phyloP scores from a whole-genome alignment of 1,139 yeast genomes.

The Candida gigantensis region DNA sequence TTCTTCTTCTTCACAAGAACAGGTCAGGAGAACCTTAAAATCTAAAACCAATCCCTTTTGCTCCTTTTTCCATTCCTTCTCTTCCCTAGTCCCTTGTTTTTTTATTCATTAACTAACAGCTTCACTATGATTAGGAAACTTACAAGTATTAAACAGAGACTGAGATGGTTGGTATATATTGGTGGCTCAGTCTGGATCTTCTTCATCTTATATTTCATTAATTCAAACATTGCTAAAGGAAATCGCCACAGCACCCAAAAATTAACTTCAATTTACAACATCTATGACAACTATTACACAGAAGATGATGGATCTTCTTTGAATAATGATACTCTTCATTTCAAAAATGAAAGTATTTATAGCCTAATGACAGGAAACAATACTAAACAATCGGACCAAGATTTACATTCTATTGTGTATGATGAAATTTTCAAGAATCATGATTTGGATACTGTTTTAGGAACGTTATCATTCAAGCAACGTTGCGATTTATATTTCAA shows the following conservation, averaged over 20 bases:
- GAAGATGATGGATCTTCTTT: too few relatives aligned
- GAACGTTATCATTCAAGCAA: conserved; percentile 21
- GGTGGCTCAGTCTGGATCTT: conserved; percentile 2
- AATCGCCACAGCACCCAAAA: too few relatives aligned
- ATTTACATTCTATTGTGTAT: conserved; percentile 22
- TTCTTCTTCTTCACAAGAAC: too few relatives aligned
- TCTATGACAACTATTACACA: background rate
- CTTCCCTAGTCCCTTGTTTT: too few relatives aligned
- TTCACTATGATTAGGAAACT: conserved; percentile 2
- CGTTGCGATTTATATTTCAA: conserved; percentile 35
- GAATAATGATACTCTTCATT: too few relatives aligned
- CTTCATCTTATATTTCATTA: conserved; percentile 4
- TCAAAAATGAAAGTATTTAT: too few relatives aligned
- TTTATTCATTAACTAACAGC: too few relatives aligned
- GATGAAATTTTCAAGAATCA: conserved; percentile 26
- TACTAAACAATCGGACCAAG: background rate
- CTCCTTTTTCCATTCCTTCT: too few relatives aligned
- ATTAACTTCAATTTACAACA: conserved; percentile 1
- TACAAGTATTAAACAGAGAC: background rate
- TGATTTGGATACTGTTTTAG: conserved; percentile 21
- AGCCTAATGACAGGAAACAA: background rate
- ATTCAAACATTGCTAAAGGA: too few relatives aligned
- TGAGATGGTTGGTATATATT: background rate
- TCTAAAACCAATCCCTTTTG: too few relatives aligned
- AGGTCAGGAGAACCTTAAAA: too few relatives aligned